Conservation (phyloP, 345 rosid species). For the Triadica sebifera region DNA sequence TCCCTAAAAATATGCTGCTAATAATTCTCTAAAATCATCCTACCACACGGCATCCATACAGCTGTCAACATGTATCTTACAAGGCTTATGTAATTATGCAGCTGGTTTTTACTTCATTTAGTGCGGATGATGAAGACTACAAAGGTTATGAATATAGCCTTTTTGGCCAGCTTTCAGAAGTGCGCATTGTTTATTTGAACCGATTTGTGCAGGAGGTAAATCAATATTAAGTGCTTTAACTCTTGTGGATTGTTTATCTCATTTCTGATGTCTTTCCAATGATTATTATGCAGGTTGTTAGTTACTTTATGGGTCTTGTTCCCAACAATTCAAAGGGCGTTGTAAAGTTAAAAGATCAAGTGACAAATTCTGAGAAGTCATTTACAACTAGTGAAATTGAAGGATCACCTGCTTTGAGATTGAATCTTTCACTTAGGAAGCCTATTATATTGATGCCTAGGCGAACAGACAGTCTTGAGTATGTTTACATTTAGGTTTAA, state of each 20-base stretch:
- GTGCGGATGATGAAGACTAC: slow-evolving; percentile 75
- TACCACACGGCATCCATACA: no score
- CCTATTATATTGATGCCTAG: slow-evolving; percentile 98
- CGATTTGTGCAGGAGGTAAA: slow-evolving; percentile 98
- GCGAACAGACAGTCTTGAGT: slow-evolving; percentile 84
- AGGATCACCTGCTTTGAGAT: slow-evolving; percentile 91
- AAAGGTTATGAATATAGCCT: slow-evolving; percentile 87
- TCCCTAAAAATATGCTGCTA: no score
- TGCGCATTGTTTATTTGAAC: slow-evolving; percentile 85
- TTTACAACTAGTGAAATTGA: slow-evolving; percentile 84
- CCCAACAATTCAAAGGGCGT: slow-evolving; percentile 63
- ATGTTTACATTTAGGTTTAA: slow-evolving; percentile 35
- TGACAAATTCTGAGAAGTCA: slow-evolving; percentile 84
- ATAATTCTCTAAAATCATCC: no score
- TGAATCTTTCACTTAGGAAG: slow-evolving; percentile 82
- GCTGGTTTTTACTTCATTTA: slow-evolving; percentile 87
- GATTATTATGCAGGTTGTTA: slow-evolving; percentile 53
- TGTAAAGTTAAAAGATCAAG: slow-evolving; percentile 79
- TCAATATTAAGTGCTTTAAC: slow-evolving; percentile 1
- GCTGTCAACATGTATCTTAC: background rate
- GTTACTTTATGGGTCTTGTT: slow-evolving; percentile 90
- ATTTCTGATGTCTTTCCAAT: slow-evolving; percentile 30
- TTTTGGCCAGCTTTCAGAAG: slow-evolving; percentile 94
- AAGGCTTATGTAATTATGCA: slow-evolving; percentile 35
- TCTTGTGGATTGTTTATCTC: slow-evolving; percentile 17